These are phyloP conservation scores for Syzygium syzygioides DNA, from an alignment of 441 rosid genomes.

Conservation along the genomic window DNA sequence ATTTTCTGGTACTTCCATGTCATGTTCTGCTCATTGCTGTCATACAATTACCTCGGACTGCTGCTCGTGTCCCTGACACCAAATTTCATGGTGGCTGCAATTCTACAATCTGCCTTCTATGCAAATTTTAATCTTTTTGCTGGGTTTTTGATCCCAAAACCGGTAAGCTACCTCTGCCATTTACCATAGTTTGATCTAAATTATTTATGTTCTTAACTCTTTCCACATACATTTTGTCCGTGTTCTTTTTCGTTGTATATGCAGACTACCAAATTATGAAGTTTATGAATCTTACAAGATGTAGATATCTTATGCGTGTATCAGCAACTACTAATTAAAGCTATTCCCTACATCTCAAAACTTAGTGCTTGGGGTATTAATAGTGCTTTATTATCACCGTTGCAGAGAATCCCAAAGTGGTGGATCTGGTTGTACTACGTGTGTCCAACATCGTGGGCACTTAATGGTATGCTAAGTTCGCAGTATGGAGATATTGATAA, in stretches of 20 bases:
- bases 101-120: constrained; percentile 35
- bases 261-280: neutral
- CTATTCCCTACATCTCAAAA: neutral
- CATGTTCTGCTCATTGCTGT: constrained; percentile 34
- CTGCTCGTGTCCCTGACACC: constrained; percentile 51
- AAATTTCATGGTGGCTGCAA: constrained; percentile 34
- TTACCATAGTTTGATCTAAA: neutral
- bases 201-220: neutral
- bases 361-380: neutral
- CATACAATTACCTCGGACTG: constrained; percentile 43
- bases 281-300: neutral
- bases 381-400: neutral
- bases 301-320: neutral
- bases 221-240: neutral
- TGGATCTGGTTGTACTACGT: constrained; percentile 52
- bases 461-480: constrained; percentile 37
- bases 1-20: constrained; percentile 44
- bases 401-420: constrained; percentile 51
- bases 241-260: neutral
- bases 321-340: neutral
- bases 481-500: constrained; percentile 41
- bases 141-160: constrained; percentile 45
- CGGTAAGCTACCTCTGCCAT: constrained; percentile 23
- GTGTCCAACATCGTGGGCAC: constrained; percentile 42
- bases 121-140: constrained; percentile 38